A percentile compares a stretch with the other conserved stretches of the same genome.
These are phyloP conservation scores for Flaveria bidentis DNA, from an alignment of 129 eudicot genomes.

Conservation along the genomic window DNA sequence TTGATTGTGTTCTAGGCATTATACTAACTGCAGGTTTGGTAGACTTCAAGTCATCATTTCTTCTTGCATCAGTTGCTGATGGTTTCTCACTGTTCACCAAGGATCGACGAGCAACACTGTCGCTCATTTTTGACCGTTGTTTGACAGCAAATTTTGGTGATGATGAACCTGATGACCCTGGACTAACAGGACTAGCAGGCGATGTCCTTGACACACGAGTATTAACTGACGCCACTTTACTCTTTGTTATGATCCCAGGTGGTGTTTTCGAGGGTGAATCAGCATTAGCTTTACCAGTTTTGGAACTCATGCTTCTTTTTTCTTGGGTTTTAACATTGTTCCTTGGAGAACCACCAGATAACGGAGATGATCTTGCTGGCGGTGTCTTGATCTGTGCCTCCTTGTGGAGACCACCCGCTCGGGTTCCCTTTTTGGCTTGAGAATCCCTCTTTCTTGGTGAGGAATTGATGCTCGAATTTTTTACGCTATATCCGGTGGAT, in stretches of 20 bases:
- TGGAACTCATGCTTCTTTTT: slow-evolving; percentile 16
- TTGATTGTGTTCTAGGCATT: slow-evolving; percentile 5
- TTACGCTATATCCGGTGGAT: slow-evolving; percentile 37
- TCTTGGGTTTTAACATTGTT: slow-evolving; percentile 13
- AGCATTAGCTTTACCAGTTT: slow-evolving; percentile 22
- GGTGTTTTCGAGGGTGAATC: slow-evolving; percentile 31
- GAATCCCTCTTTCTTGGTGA: slow-evolving; percentile 32
- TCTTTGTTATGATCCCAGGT: slow-evolving; percentile 20
- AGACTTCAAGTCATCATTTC: slow-evolving; percentile 18
- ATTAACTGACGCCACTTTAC: slow-evolving; percentile 13
- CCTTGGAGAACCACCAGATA: slow-evolving; percentile 9
- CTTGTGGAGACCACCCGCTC: neutral
- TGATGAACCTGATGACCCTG: slow-evolving; percentile 33
- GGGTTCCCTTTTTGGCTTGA: slow-evolving; percentile 21
- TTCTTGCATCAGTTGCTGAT: slow-evolving; percentile 15
- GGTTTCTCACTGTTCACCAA: slow-evolving; percentile 19
- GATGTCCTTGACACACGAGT: slow-evolving; percentile 28
- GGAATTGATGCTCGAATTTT: slow-evolving; percentile 27
- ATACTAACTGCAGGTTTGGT: slow-evolving; percentile 16
- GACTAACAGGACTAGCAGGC: slow-evolving; percentile 29
- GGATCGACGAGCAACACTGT: slow-evolving; percentile 21
- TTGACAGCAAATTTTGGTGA: slow-evolving; percentile 8
- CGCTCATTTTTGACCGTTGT: slow-evolving; percentile 21
- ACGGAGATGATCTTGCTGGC: neutral
- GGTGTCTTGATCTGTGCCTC: slow-evolving; percentile 1